Base-by-base conservation (phyloP, 2,329 filamentous ascomycete species). In the Simplicillium aogashimaense region DNA sequence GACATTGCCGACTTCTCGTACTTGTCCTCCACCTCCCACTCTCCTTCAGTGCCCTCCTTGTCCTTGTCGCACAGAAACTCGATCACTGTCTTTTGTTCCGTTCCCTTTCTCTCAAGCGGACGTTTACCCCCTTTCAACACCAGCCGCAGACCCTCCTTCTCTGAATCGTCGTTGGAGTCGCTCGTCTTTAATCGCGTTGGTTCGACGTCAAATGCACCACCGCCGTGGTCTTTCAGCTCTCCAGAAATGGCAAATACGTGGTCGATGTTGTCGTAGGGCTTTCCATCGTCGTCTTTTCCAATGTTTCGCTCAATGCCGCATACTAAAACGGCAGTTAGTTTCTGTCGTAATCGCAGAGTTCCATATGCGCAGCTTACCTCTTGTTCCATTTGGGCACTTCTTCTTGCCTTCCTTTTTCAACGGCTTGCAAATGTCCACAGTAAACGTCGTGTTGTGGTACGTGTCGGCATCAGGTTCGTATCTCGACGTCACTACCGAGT, bases 31-130 rank as follows among this genome's bases (percentile, higher is more conserved):
- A 68, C 58, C 35, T 72, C 66, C 57, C 72, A 76, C 51, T 84
- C 78, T 48, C 76, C 77, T 63, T 95, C 89, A 7, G 82, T 72
- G 1, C 89, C 89, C 8, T 79, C 80, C 49, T 75, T 72, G 2
- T 82, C 70, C 25, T 63, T 67, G 54, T 94, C 83, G 63, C 92
- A 98, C 15, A 89, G 58, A 50, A 97, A 88, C 53, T 94, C 85
- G 40, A 97, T 76, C 9, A 94, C 73, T 3, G 88, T 86, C 53
- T 78, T 80, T 59, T 94, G 84, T 44, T 76, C 66, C 20, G 64
- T 63, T 40, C 70, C 67, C 37, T 70, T 66, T 39, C 71, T 68
- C 37, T 75, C 66, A 7, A 72, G 55, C 10, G 61, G 63, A 45
- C 72, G 67, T 35, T 64, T 69, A 12, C 77, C 76, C n/a, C 79